phyloP scores from a whole-genome alignment of 1,139 yeast species.

The Suzukiozyma palmioleophila region DNA sequence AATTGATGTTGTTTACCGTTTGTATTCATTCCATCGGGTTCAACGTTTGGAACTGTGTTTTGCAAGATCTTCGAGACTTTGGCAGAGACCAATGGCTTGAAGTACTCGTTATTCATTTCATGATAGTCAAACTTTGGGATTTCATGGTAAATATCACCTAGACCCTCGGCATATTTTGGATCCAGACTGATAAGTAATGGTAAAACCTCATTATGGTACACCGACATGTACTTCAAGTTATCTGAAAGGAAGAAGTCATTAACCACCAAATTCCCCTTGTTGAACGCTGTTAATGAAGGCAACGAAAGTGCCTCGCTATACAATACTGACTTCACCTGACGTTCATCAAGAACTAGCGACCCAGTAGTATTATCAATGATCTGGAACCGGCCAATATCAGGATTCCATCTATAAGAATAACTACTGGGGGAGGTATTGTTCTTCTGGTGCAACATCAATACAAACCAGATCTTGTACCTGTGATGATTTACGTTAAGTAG shows the following conservation, averaged over 20 bases:
- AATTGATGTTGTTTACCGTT: slow-evolving; percentile 3
- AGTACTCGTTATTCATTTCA: slow-evolving; percentile 28
- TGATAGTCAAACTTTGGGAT: slow-evolving; percentile 33
- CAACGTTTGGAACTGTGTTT: not conserved
- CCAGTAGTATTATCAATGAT: slow-evolving; percentile 25
- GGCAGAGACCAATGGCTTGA: slow-evolving; percentile 24
- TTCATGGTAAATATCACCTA: slow-evolving; percentile 26
- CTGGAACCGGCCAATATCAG: slow-evolving; percentile 33
- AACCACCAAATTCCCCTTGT: slow-evolving; percentile 32
- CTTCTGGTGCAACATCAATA: slow-evolving; percentile 29
- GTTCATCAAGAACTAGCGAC: slow-evolving; percentile 25
- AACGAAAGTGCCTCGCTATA: slow-evolving; percentile 31
- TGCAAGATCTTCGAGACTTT: slow-evolving; percentile 8
- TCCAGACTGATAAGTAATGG: slow-evolving; percentile 30
- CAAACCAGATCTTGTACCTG: slow-evolving; percentile 35
- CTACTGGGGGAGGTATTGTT: slow-evolving; percentile 16
- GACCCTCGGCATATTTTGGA: slow-evolving; percentile 25
- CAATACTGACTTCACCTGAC: slow-evolving; percentile 29
- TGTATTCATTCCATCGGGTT: not conserved
- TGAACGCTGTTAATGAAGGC: slow-evolving; percentile 27
- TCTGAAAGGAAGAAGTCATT: slow-evolving; percentile 38
- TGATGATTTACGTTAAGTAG: slow-evolving; percentile 34
- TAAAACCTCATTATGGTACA: slow-evolving; percentile 36
- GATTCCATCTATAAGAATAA: slow-evolving; percentile 36
- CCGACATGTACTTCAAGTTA: slow-evolving; percentile 33